Base-by-base conservation (phyloP, 176 grass and related monocot species). In the Elymus sibiricus region DNA sequence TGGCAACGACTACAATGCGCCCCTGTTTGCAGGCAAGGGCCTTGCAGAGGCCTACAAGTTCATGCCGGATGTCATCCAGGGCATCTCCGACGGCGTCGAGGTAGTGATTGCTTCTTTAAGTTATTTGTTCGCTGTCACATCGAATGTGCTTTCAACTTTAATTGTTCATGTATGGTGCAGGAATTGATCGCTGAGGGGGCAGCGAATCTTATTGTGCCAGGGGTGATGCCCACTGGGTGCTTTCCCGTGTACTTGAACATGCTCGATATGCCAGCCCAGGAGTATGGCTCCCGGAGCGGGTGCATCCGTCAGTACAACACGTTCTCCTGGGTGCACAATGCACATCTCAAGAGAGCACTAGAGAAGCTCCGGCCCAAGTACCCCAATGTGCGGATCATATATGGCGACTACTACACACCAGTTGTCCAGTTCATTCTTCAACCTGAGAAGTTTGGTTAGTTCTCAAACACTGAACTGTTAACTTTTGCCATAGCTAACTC, bases 1-100 rank as follows among this genome's bases (percentile, higher is more conserved):
- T 24, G 95, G 95, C 70, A 97, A 97, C 31, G 95, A 97, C 81
- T 97, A 92, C 87, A 97, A 90, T 37, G 92, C 95, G 3, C 90
- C 90, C 22, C 49, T 97, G 11, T 97, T 97, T 29, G 90, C 92
- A 1, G 64, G 79, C 11, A 92, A 88, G 81, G 93, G 88, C 14
- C 81, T 97, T 53, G 77, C 44, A 38, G 81, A 78, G 68, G 94
- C 80, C 31, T 94, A 92, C 79, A 88, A 87, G 46, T 88, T 90
- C 85, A 86, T 94, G 90, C 90, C 94, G 13, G 87, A 94, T 90
- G 88, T 97, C 92, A 94, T 92, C 40, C 80, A 93, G 74, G 92
- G 83, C 39, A 94, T 97, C 65, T 88, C 77, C 1, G 87, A 92
- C 8, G 94, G 94, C 1, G 4, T 97, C 5, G 92, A 97, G 88